Conservation (phyloP, 2,329 filamentous ascomycete species). For the Penicillium sp. region DNA sequence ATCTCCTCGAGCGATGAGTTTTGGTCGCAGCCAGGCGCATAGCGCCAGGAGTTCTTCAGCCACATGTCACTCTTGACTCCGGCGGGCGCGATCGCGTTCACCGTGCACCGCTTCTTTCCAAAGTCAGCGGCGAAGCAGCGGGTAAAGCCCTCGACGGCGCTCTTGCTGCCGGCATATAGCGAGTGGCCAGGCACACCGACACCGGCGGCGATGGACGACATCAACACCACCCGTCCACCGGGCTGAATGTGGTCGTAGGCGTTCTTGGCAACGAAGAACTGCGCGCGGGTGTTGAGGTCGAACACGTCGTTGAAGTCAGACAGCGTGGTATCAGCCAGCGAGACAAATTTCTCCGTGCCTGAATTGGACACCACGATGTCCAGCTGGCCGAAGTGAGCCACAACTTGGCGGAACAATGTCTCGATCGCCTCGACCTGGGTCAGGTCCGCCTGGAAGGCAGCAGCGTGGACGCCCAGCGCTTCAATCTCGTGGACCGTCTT, state of each 20-base stretch:
- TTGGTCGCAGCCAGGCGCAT: conserved; percentile 52
- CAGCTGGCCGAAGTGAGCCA: conserved; percentile 52
- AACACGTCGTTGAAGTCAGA: conserved; percentile 53
- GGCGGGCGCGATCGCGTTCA: conserved; percentile 28
- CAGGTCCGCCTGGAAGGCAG: conserved; percentile 66
- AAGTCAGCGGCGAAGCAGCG: conserved; percentile 70
- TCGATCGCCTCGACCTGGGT: conserved; percentile 62
- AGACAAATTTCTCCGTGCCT: conserved; percentile 44
- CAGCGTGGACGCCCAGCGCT: conserved; percentile 60
- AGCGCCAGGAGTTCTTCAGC: conserved; percentile 65
- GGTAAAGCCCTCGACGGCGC: conserved; percentile 72
- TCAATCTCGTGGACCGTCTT: conserved; percentile 66
- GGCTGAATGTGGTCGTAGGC: conserved; percentile 68
- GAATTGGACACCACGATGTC: conserved; percentile 52
- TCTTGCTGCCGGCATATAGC: conserved; percentile 73
- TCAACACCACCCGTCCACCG: conserved; percentile 71
- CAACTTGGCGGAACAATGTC: conserved; percentile 61
- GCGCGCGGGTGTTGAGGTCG: conserved; percentile 60
- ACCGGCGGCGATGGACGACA: conserved; percentile 66
- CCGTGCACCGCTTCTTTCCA: conserved; percentile 52
- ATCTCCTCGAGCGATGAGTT: conserved; percentile 50
- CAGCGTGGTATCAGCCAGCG: conserved; percentile 22
- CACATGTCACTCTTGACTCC: conserved; percentile 62
- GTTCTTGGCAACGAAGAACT: conserved; percentile 63
- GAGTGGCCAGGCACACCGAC: conserved; percentile 68